phyloP scores from a whole-genome alignment of 2,329 filamentous ascomycete genomes.

The Tolypocladium amazonense region DNA sequence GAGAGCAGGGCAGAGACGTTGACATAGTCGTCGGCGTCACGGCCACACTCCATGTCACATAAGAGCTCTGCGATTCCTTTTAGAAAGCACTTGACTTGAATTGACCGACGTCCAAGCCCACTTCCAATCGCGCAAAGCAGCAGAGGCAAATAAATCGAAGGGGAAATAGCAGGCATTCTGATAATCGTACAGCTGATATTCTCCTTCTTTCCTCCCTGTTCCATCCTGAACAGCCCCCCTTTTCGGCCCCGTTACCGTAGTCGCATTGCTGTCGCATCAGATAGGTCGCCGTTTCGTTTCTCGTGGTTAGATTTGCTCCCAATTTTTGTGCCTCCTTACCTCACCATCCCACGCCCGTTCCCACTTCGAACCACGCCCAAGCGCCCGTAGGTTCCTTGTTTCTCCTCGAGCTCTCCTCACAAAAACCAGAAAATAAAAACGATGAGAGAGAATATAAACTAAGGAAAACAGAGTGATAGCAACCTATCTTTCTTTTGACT shows the following conservation, averaged over 20 bases:
- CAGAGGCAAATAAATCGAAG: slow-evolving; percentile 2
- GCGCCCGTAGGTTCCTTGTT: not conserved
- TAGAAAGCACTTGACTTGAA: not conserved
- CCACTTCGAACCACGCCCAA: not conserved
- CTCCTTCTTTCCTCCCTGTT: slow-evolving; percentile 2
- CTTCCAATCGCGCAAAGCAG: not conserved
- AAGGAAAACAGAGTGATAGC: not conserved
- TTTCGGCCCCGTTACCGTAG: not conserved
- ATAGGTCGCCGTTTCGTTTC: slow-evolving; percentile 1
- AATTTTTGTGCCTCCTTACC: not conserved
- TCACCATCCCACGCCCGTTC: not conserved
- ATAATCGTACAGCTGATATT: slow-evolving; percentile 9
- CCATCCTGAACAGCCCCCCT: not conserved
- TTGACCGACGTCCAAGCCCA: not conserved
- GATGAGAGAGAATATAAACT: not conserved
- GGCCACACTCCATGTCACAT: not conserved
- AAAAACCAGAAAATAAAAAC: not conserved
- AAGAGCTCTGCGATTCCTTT: not conserved
- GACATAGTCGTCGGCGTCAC: not conserved
- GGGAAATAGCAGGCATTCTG: slow-evolving; percentile 5
- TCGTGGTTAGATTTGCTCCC: not conserved
- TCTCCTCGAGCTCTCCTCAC: not conserved
- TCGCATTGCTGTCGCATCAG: not conserved
- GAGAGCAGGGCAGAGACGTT: not conserved
- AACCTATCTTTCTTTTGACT: not conserved